Percentiles rank a stretch among this genome's conserved stretches.
Conservation (phyloP, 2,329 filamentous ascomycete species). For the Penicillium olsonii region DNA sequence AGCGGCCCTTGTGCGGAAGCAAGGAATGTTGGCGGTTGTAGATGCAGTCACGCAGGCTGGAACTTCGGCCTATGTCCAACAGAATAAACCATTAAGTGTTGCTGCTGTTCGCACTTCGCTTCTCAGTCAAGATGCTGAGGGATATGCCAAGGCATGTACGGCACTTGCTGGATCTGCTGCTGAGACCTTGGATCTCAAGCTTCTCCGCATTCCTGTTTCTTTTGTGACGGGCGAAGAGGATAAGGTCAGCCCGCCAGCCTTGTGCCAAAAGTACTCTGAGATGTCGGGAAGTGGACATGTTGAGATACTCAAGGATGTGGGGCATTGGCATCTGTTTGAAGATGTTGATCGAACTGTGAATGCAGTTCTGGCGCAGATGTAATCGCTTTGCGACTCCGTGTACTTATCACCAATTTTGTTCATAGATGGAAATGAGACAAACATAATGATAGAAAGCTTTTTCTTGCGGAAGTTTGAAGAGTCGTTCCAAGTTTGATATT, state of each 20-base stretch:
- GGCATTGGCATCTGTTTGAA: conserved; percentile 56
- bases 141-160: conserved; percentile 57
- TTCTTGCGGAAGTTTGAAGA: no score
- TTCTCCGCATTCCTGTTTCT: conserved; percentile 30
- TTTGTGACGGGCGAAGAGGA: conserved; percentile 53
- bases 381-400: no score
- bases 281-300: conserved; percentile 27
- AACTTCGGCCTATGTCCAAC: conserved; percentile 41
- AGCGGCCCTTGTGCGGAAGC: conserved; percentile 44
- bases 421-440: no score
- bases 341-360: conserved; percentile 31
- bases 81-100: conserved; percentile 42
- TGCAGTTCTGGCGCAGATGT: conserved; percentile 4
- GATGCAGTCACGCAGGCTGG: conserved; percentile 41
- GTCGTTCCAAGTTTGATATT: no score
- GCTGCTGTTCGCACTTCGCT: conserved; percentile 49
- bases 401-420: no score
- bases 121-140: conserved; percentile 53
- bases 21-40: conserved; percentile 49
- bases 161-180: conserved; percentile 48
- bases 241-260: conserved; percentile 40
- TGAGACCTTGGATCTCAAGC: conserved; percentile 24
- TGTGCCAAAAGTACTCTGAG: conserved; percentile 36
- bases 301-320: conserved; percentile 43
- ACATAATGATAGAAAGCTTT: no score